Evolutionary conservation across 768 basidiomycete genomes (phyloP).

Genomic region (Naematelia encephala): DNA sequence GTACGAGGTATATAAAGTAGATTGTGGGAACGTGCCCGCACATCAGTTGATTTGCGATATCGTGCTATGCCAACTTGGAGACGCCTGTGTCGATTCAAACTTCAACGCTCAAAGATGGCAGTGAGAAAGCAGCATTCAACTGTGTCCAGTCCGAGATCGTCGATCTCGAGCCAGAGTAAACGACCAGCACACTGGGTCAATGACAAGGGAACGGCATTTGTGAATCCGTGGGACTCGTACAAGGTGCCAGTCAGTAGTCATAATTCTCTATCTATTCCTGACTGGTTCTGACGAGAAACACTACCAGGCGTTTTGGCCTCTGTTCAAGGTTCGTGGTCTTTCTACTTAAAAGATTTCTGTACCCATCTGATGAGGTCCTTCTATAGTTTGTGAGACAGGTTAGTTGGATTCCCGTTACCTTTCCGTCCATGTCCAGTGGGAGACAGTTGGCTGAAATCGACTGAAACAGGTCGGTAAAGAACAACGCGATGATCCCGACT

Average conservation of each 20-base stretch:
- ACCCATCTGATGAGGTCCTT: no score
- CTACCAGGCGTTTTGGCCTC: background rate
- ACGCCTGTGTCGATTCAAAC: background rate
- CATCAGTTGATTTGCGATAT: no score
- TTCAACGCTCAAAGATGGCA: background rate
- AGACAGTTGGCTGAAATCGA: background rate
- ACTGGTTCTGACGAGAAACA: background rate
- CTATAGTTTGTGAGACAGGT: background rate
- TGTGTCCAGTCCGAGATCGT: background rate
- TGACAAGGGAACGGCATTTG: conserved; percentile 31
- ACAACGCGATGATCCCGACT: conserved; percentile 2
- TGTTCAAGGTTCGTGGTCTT: background rate
- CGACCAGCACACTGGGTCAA: conserved; percentile 37
- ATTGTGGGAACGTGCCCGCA: no score
- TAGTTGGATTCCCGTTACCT: background rate
- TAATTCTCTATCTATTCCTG: background rate
- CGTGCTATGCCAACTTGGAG: background rate
- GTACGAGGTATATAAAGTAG: no score
- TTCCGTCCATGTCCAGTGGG: no score
- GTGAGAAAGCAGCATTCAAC: background rate
- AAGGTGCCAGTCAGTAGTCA: conserved; percentile 16
- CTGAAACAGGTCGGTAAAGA: conserved; percentile 7
- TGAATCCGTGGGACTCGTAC: conserved; percentile 44
- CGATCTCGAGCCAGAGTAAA: background rate
- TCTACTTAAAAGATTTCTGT: no score